Percentiles rank a stretch among this genome's conserved stretches.
These are phyloP conservation scores for Suhomyces xylopsoci DNA, from an alignment of 805 yeast species.

Conservation along the genomic window DNA sequence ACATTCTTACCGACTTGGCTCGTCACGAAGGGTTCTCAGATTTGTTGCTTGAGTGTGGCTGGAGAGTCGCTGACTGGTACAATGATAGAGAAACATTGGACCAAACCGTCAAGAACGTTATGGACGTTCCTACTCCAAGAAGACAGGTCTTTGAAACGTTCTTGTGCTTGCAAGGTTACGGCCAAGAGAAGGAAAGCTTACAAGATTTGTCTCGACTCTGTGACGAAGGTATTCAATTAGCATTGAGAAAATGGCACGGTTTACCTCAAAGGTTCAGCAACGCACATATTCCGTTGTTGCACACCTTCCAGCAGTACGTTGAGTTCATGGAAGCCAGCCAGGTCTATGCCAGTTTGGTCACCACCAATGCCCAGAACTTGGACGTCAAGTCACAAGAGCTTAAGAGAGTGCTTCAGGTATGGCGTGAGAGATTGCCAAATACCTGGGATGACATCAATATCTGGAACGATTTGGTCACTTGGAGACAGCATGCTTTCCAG, in stretches of 20 bases:
- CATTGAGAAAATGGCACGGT: slow-evolving; percentile 89
- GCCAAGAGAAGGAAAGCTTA: slow-evolving; percentile 82
- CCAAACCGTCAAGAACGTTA: slow-evolving; percentile 89
- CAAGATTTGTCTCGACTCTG: slow-evolving; percentile 82
- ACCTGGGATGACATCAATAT: slow-evolving; percentile 96
- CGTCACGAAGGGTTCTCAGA: slow-evolving; percentile 98
- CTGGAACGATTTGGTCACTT: slow-evolving; percentile 96
- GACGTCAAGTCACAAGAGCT: slow-evolving; percentile 93
- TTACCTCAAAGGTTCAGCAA: slow-evolving; percentile 72
- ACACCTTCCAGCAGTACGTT: slow-evolving; percentile 94
- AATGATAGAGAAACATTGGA: slow-evolving; percentile 92
- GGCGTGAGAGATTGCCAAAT: slow-evolving; percentile 97
- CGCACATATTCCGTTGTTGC: slow-evolving; percentile 87
- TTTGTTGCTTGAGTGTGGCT: slow-evolving; percentile 92
- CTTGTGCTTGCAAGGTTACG: slow-evolving; percentile 86
- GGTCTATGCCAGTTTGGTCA: slow-evolving; percentile 79
- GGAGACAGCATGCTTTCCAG: slow-evolving; percentile 98
- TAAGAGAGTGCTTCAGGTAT: slow-evolving; percentile 90
- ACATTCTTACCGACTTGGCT: slow-evolving; percentile 89
- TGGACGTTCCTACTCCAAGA: slow-evolving; percentile 98
- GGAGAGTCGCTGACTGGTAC: slow-evolving; percentile 99
- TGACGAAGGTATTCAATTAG: slow-evolving; percentile 94
- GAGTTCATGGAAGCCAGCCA: slow-evolving; percentile 98
- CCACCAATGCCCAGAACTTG: slow-evolving; percentile 88
- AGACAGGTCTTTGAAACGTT: slow-evolving; percentile 95